These are phyloP conservation scores for Dalbergia cultrata DNA, from an alignment of 306 rosid species.

Conservation along the genomic window DNA sequence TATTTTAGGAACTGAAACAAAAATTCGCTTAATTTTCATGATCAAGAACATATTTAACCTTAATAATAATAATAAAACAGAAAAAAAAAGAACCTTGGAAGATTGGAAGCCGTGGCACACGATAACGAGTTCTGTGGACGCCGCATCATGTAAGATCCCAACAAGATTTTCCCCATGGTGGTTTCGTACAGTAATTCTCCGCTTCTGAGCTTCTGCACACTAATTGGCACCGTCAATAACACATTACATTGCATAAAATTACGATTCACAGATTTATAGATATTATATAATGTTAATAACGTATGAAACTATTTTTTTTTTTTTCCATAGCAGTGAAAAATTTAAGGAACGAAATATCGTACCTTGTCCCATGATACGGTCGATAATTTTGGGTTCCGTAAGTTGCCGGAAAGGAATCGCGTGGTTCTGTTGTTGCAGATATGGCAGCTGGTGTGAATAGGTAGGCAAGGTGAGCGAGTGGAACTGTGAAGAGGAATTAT, in stretches of 20 bases:
- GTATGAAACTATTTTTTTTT: not conserved
- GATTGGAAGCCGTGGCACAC: slow-evolving; percentile 91
- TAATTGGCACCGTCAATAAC: not conserved
- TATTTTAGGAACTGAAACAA: no score
- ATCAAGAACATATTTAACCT: no score
- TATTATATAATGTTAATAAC: not conserved
- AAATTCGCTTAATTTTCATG: no score
- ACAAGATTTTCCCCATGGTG: slow-evolving; percentile 74
- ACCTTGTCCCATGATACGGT: not conserved
- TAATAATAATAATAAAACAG: not conserved
- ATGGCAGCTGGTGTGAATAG: not conserved
- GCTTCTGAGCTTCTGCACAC: slow-evolving; percentile 47
- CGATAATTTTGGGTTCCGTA: not conserved
- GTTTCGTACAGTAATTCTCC: slow-evolving; percentile 60
- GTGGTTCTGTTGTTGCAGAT: not conserved
- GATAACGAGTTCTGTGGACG: slow-evolving; percentile 71
- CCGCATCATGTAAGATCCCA: slow-evolving; percentile 76
- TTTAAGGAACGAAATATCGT: not conserved
- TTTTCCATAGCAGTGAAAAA: not conserved
- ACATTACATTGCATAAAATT: not conserved
- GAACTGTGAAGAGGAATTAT: no score
- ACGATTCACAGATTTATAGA: not conserved
- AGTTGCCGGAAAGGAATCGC: not conserved
- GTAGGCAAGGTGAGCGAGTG: no score
- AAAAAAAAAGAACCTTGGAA: slow-evolving; percentile 73